These are phyloP conservation scores for Fusarium tjaetaba DNA, from an alignment of 2,329 filamentous ascomycete genomes.

Conservation along the genomic window DNA sequence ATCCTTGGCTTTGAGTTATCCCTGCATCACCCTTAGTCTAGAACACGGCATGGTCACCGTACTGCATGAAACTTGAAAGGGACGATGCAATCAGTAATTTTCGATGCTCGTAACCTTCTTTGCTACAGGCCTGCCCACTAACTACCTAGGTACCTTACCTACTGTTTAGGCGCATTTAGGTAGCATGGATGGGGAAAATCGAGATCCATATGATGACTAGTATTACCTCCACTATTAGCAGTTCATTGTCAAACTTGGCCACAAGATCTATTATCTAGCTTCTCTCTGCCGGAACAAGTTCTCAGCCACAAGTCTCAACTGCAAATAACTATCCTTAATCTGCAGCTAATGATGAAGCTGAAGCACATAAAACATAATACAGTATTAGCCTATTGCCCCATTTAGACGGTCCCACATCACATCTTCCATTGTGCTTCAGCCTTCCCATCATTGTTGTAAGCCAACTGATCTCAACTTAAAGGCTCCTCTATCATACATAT, in stretches of 20 bases:
- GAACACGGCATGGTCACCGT: slow-evolving; percentile 11
- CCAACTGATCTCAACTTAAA: neutral
- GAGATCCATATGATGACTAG: neutral
- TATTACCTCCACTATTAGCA: neutral
- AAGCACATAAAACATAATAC: neutral
- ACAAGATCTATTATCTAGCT: neutral
- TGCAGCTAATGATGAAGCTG: neutral
- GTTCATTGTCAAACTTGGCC: neutral
- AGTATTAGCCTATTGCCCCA: neutral
- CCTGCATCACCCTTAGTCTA: slow-evolving; percentile 22
- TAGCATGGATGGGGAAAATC: neutral
- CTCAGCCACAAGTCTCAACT: too few relatives aligned
- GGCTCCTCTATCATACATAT: neutral
- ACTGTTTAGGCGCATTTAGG: neutral
- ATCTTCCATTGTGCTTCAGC: neutral
- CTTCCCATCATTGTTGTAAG: neutral
- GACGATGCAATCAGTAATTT: slow-evolving; percentile 7
- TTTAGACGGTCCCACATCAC: neutral
- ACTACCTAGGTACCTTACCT: neutral
- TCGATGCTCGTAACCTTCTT: neutral
- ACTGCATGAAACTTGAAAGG: slow-evolving; percentile 10
- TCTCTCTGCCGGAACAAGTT: too few relatives aligned
- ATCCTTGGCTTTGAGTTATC: slow-evolving; percentile 22
- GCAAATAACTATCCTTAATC: neutral
- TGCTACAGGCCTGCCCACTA: neutral